phyloP scores from a whole-genome alignment of 2,329 filamentous ascomycete genomes.

The Arthrobotrys iridis region DNA sequence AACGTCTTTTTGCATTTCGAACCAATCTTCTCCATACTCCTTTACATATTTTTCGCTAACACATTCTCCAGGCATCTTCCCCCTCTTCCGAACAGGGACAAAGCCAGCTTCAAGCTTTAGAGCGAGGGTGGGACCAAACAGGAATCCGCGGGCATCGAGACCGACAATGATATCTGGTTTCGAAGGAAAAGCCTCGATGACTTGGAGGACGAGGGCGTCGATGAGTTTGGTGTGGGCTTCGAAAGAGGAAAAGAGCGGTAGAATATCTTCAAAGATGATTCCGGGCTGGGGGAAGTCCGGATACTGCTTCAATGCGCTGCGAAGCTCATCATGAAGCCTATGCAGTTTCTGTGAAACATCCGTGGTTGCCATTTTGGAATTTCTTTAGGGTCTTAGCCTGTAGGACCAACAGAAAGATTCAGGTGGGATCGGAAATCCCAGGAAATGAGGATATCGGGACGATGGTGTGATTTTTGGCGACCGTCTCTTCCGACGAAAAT shows the following conservation, averaged over 20 bases:
- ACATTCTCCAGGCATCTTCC: slow-evolving; percentile 91
- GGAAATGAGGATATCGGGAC: neutral
- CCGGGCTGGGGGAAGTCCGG: slow-evolving; percentile 90
- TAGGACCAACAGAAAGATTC: slow-evolving; percentile 24
- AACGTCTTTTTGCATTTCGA: slow-evolving; percentile 91
- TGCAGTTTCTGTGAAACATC: slow-evolving; percentile 36
- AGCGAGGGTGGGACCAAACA: slow-evolving; percentile 91
- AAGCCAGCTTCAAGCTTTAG: slow-evolving; percentile 84
- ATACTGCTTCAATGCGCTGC: slow-evolving; percentile 80
- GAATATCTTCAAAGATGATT: slow-evolving; percentile 97
- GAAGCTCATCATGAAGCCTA: slow-evolving; percentile 63
- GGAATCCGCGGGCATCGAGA: slow-evolving; percentile 91
- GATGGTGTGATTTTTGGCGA: neutral
- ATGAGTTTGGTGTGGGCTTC: slow-evolving; percentile 78
- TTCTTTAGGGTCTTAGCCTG: slow-evolving; percentile 6
- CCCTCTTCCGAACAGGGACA: slow-evolving; percentile 91
- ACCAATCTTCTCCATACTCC: slow-evolving; percentile 94
- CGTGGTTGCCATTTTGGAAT: slow-evolving; percentile 28
- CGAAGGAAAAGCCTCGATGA: slow-evolving; percentile 71
- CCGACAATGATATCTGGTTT: slow-evolving; percentile 88
- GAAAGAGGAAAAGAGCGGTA: slow-evolving; percentile 89
- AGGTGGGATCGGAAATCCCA: neutral
- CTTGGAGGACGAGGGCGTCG: slow-evolving; percentile 84
- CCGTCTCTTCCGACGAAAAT: neutral
- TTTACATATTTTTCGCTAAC: slow-evolving; percentile 88